Conservation (phyloP, 1,139 yeast species). For the Magnusiomyces clavatus region DNA sequence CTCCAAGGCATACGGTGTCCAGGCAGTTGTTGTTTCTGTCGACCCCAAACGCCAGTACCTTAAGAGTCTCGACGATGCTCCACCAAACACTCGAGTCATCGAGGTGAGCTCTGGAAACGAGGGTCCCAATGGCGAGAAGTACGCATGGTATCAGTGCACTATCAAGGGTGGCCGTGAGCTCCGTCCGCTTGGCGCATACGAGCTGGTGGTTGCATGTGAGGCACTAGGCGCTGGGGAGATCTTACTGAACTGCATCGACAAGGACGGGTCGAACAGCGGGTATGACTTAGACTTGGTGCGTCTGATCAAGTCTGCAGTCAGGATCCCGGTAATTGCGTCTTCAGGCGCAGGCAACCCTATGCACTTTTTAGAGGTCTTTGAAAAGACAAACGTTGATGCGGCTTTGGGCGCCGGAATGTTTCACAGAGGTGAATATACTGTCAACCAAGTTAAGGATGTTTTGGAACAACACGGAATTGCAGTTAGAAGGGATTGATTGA, state of each 20-base stretch:
- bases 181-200: constrained; percentile 87
- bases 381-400: constrained; percentile 78
- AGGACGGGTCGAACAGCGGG: constrained; percentile 92
- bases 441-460: constrained; percentile 64
- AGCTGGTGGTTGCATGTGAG: constrained; percentile 81
- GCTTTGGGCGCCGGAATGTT: constrained; percentile 98
- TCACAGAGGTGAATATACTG: constrained; percentile 89
- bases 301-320: constrained; percentile 67
- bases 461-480: constrained; percentile 9
- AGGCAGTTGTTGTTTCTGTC: constrained; percentile 94
- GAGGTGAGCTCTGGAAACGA: constrained; percentile 23
- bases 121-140: constrained; percentile 82
- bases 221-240: constrained; percentile 96
- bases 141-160: constrained; percentile 91
- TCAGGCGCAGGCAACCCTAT: constrained; percentile 93
- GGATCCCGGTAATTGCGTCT: constrained; percentile 91
- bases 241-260: constrained; percentile 84
- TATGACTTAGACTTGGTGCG: constrained; percentile 76
- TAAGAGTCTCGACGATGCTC: constrained; percentile 46
- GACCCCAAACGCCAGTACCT: constrained; percentile 89
- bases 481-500: constrained; percentile 8
- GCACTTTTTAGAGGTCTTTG: constrained; percentile 83
- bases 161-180: constrained; percentile 90
- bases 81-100: constrained; percentile 43
- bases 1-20: constrained; percentile 84